Base-by-base conservation (phyloP, 352 stramenopile species). In the Blastocystis sp. region DNA sequence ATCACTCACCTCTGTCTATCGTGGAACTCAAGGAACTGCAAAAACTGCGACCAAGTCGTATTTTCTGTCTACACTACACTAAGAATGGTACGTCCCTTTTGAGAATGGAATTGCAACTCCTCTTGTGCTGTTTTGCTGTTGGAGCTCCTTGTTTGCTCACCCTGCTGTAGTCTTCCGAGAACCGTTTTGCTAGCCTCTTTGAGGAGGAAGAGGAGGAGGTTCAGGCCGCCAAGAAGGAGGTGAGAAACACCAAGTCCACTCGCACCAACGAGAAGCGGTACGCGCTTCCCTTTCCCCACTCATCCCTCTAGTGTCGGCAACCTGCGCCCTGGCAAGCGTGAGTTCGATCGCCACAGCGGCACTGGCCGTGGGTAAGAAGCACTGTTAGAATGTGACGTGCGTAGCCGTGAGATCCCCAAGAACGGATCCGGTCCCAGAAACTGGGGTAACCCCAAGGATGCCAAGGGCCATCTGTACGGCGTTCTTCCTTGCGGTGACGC, bases 401-500 rank as follows among this genome's bases (percentile, higher is more conserved):
- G 34, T 84, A 84, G 74, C 21, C 74, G 74, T 71, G 74, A 84
- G 62, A 84, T 71, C 52, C 62, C 74, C 40, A 84, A 84, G 74
- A 84, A 84, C 74, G 74, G 74, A 40, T 84, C 74, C 2, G 74
- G 74, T 71, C 19, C 43, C 45, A 52, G 62, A 56, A 84, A 84
- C 74, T 84, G 74, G 74, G 74, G 74, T 40, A 84, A 84, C 28
- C 59, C 62, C 40, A 84, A 84, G 74, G 62, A 84, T 84, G 74
- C 52, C 23, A 84, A 84, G 28, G 74, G 9, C 7, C 23, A 40
- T 34, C 43, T 77, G 67, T 77, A 40, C 28, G 11, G 17, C 5
- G 9, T 41, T 28, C 60, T 34, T 11, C 9, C 10, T n/a, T 17
- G 2, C 3, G 48, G 11, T 77, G 38, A 77, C 9, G 11, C 17